Evolutionary conservation across 1,284 basidiomycete genomes (phyloP).

Genomic region (Cerioporus squamosus): DNA sequence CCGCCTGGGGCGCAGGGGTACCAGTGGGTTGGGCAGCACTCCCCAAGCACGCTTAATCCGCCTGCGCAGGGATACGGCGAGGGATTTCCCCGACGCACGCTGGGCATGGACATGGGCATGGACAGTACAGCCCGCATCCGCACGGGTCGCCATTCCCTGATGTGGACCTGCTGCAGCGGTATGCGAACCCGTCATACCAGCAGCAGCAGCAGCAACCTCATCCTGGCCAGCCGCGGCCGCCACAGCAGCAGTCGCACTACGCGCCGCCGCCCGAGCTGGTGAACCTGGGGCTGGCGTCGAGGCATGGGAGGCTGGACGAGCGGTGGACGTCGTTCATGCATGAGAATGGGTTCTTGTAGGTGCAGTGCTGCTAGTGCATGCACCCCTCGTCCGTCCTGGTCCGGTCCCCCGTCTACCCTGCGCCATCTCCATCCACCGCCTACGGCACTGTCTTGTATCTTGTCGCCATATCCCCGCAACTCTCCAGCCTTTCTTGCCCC

Average conservation of each 20-base stretch:
- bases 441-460: too few species aligned
- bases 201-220: too few species aligned
- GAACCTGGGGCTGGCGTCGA: constrained; percentile 33
- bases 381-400: background rate
- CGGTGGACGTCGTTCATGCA: constrained; percentile 39
- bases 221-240: too few species aligned
- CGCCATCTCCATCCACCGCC: too few species aligned
- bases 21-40: constrained; percentile 16
- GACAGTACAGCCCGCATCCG: background rate
- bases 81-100: constrained; percentile 5
- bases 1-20: background rate
- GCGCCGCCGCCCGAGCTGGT: constrained; percentile 35
- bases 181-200: background rate
- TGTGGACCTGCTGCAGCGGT: constrained; percentile 18
- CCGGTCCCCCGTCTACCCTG: constrained; percentile 1
- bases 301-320: constrained; percentile 34
- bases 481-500: too few species aligned
- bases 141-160: background rate
- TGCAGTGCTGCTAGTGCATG: background rate
- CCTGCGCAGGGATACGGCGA: constrained; percentile 11
- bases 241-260: constrained; percentile 19
- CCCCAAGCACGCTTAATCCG: constrained; percentile 5
- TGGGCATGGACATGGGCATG: background rate
- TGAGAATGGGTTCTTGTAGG: constrained; percentile 35
- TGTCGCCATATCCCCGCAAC: too few species aligned